Base-by-base conservation (phyloP, 2,329 filamentous ascomycete species). In the Cercospora beticola region DNA sequence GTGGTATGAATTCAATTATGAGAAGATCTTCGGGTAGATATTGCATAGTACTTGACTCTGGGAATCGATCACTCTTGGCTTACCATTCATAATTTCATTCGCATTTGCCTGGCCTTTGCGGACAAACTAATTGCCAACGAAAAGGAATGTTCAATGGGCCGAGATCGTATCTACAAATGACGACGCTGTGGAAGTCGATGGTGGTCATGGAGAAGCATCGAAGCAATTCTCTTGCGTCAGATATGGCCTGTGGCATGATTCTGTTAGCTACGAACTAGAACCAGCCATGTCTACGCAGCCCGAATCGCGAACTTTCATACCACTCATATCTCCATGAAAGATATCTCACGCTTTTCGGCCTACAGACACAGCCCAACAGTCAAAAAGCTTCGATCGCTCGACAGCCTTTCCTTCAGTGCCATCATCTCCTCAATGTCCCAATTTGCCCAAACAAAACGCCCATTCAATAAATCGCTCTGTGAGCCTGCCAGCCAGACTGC, bases 381-480 rank as follows among this genome's bases (percentile, higher is more conserved):
- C 59, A 77, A 60, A 28, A 74, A 73, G 16, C 26, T 52, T 10
- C 66, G 69, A 18, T 75, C 70, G 4, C 23, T n/a, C 6, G n/a
- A 57, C 12, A 57, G 9, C 23, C 54, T 18, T 21, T 67, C 64
- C 60, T 68, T 70, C 63, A 68, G 40, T 14, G 46, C 64, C 14
- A 72, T 40, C 43, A 74, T 26, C 72, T 74, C 73, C 60, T 71
- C 68, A 23, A 74, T 62, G 64, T 74, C 72, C 73, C 73, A 74
- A 31, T 73, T 68, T 40, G 70, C 71, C 73, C 73, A 73, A 18
- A 72, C 58, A 67, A 74, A 78, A 10, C 79, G 73, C 1, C 81
- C 81, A 68, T 79, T 77, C 28, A 83, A 68, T 62, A 82, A 83
- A 0, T 74, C 72, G 0, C 79, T 80, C 71, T 83, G 80, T 2